phyloP scores from a whole-genome alignment of 2,329 filamentous ascomycete species.

The Ceratocystis papillata region DNA sequence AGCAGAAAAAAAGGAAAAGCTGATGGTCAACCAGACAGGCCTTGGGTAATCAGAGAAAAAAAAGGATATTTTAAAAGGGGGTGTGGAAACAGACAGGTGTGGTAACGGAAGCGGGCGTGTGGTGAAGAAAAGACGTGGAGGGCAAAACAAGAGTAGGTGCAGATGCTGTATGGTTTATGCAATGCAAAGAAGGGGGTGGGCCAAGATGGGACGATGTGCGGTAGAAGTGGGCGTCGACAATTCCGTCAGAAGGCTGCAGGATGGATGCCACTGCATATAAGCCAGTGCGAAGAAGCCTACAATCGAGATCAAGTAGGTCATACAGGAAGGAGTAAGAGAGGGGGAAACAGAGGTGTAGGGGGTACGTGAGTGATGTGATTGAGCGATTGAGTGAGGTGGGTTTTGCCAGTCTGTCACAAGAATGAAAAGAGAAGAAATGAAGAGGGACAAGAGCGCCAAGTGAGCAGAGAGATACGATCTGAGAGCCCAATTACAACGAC shows the following conservation, averaged over 20 bases:
- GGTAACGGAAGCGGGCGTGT: background rate
- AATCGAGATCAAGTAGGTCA: constrained; percentile 9
- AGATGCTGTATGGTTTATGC: constrained; percentile 3
- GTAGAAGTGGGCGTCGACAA: constrained; percentile 2
- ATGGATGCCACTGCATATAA: constrained; percentile 5
- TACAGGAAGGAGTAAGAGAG: background rate
- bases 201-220: constrained; percentile 12
- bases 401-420: background rate
- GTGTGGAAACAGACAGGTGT: background rate
- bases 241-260: constrained; percentile 6
- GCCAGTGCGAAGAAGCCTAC: constrained; percentile 5
- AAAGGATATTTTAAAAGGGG: background rate
- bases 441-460: background rate
- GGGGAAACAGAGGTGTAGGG: background rate
- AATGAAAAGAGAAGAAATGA: background rate
- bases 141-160: background rate
- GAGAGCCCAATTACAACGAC: background rate
- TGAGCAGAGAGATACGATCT: background rate
- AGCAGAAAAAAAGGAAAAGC: background rate
- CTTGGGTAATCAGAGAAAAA: background rate
- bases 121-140: background rate
- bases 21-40: background rate
- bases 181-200: constrained; percentile 12
- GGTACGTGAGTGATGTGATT: background rate
- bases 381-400: background rate